Percentiles rank a stretch among this genome's conserved stretches.
Conservation (phyloP, 352 stramenopile species). For the Globisporangium heterothallicum region DNA sequence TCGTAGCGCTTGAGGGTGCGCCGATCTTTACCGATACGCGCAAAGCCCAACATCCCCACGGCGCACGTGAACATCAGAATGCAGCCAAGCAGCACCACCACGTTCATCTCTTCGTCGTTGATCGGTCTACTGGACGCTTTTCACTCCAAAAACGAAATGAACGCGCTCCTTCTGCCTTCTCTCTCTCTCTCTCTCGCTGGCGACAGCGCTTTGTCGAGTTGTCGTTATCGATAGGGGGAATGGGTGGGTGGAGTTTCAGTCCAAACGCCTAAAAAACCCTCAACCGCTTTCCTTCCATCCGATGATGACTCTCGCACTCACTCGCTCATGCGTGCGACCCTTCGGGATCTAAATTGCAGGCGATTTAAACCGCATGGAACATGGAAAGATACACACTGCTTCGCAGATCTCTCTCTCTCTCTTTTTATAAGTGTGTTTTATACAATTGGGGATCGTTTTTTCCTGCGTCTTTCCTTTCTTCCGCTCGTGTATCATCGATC, state of each 20-base stretch:
- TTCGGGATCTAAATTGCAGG: constrained; percentile 1
- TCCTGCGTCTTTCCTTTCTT: no score
- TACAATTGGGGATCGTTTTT: no score
- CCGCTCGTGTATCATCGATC: no score
- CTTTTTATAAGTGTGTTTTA: no score
- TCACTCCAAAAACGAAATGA: no score
- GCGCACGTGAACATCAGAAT: constrained; percentile 12
- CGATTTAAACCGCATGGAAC: no score
- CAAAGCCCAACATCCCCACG: constrained; percentile 19
- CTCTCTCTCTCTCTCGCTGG: background rate
- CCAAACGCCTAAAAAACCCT: no score
- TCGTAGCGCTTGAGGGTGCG: constrained; percentile 22
- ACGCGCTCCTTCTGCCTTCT: no score
- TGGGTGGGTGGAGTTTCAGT: background rate
- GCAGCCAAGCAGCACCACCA: constrained; percentile 13
- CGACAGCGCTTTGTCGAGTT: background rate
- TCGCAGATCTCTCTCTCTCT: no score
- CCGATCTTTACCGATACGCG: constrained; percentile 20
- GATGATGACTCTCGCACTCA: no score
- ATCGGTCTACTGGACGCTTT: constrained; percentile 6
- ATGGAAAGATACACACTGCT: no score
- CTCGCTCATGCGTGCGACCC: constrained; percentile 6
- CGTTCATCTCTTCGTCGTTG: constrained; percentile 8
- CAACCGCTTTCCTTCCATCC: background rate
- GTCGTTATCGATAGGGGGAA: background rate